Conservation (phyloP, 2,329 filamentous ascomycete species). For the Penicillium freii region DNA sequence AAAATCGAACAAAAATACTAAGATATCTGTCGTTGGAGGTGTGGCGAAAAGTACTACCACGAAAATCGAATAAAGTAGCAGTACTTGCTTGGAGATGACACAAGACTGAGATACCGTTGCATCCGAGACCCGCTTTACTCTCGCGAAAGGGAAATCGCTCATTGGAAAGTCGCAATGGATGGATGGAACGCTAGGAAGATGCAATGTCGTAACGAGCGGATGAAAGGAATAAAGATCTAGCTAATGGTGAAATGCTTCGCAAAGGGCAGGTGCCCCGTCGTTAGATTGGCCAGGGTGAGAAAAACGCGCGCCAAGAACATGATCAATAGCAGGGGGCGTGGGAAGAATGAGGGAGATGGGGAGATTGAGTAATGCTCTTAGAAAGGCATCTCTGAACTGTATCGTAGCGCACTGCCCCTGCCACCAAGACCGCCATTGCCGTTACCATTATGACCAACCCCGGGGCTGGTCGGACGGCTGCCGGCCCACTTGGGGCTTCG, state of each 20-base stretch:
- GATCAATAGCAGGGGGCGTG: not conserved
- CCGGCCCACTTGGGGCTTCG: constrained; percentile 42
- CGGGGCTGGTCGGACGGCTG: constrained; percentile 44
- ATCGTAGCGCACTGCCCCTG: constrained; percentile 40
- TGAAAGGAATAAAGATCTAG: not conserved
- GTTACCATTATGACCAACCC: constrained; percentile 34
- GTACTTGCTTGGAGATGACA: not conserved
- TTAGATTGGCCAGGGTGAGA: not conserved
- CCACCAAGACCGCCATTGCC: constrained; percentile 31
- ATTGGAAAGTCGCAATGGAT: constrained; percentile 1
- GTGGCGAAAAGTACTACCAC: not conserved
- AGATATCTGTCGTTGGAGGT: not conserved
- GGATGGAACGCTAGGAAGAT: constrained; percentile 17
- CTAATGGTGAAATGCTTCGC: not conserved
- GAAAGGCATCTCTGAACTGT: constrained; percentile 38
- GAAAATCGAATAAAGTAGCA: not conserved
- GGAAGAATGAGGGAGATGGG: not conserved
- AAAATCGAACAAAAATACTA: not conserved
- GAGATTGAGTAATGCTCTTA: constrained; percentile 6
- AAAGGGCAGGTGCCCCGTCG: not conserved
- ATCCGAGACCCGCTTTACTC: not conserved
- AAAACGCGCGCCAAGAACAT: not conserved
- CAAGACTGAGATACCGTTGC: not conserved
- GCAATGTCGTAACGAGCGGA: constrained; percentile 14
- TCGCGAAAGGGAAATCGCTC: constrained; percentile 2